phyloP scores from a whole-genome alignment of 1,284 basidiomycete species.

The Trichosporon sp. region DNA sequence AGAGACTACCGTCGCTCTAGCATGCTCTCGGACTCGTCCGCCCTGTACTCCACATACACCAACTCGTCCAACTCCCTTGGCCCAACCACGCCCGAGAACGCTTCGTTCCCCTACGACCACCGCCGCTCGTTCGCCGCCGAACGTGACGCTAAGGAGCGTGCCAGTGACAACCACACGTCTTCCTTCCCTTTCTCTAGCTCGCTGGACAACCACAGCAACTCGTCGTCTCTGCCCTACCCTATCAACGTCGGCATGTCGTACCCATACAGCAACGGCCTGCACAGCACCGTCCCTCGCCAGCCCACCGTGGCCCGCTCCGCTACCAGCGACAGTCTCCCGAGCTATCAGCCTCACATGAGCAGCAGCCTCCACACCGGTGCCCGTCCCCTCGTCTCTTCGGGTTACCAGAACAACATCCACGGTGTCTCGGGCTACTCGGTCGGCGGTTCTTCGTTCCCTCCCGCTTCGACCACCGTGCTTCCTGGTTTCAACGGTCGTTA shows the following conservation, averaged over 20 bases:
- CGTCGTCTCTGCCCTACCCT: conserved; percentile 3
- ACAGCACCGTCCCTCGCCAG: conserved; percentile 5
- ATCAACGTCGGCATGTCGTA: conserved; percentile 4
- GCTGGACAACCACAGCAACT: background rate
- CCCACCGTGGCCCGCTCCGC: conserved; percentile 27
- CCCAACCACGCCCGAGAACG: background rate
- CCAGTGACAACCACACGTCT: background rate
- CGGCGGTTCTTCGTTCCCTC: conserved; percentile 4
- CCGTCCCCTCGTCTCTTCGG: conserved; percentile 29
- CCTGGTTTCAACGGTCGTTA: conserved; percentile 1
- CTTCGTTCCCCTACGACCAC: conserved; percentile 1
- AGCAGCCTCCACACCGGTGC: conserved; percentile 29
- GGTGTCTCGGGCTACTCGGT: background rate
- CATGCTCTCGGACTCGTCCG: conserved; percentile 1
- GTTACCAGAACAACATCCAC: background rate
- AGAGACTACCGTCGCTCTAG: background rate
- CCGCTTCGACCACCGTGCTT: background rate
- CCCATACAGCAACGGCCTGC: conserved; percentile 11
- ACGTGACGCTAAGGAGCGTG: conserved; percentile 4
- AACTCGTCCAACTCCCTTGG: background rate
- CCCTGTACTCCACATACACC: background rate
- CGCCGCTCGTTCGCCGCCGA: background rate
- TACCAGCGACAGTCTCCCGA: conserved; percentile 41
- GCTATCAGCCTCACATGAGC: conserved; percentile 26
- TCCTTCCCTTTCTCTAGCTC: conserved; percentile 2